These are phyloP conservation scores for Emergomyces africanus DNA, from an alignment of 2,329 filamentous ascomycete genomes.

Conservation along the genomic window DNA sequence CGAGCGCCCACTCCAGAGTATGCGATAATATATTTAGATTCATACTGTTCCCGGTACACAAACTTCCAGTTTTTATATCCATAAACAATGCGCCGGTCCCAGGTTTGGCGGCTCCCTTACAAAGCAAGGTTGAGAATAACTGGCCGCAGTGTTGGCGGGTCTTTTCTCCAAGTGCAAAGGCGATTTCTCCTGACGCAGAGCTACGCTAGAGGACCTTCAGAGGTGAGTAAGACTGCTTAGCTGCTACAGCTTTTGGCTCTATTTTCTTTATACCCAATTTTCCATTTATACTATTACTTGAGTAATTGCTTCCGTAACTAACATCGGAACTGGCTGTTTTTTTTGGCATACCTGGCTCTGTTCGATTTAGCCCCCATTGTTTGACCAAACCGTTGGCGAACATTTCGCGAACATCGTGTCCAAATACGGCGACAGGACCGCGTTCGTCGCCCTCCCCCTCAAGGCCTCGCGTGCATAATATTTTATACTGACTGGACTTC, in stretches of 20 bases:
- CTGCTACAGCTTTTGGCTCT: slow-evolving; percentile 13
- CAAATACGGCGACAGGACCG: slow-evolving; percentile 34
- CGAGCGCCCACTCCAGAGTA: not conserved
- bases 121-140: not conserved
- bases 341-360: not conserved
- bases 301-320: not conserved
- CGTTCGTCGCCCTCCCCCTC: slow-evolving; percentile 30
- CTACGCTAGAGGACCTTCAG: slow-evolving; percentile 19
- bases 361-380: slow-evolving; percentile 28
- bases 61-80: not conserved
- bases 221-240: slow-evolving; percentile 18
- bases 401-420: slow-evolving; percentile 34
- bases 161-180: not conserved
- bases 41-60: not conserved
- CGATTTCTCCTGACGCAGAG: slow-evolving; percentile 18
- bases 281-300: not conserved
- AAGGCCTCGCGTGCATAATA: not conserved
- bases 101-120: not conserved
- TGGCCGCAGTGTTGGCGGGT: not conserved
- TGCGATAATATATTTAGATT: not conserved
- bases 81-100: not conserved
- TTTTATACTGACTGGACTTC: slow-evolving; percentile 3
- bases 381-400: slow-evolving; percentile 35
- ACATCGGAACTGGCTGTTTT: not conserved
- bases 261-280: not conserved